Conservation (phyloP, 352 stramenopile species). For the Synura sp. region DNA sequence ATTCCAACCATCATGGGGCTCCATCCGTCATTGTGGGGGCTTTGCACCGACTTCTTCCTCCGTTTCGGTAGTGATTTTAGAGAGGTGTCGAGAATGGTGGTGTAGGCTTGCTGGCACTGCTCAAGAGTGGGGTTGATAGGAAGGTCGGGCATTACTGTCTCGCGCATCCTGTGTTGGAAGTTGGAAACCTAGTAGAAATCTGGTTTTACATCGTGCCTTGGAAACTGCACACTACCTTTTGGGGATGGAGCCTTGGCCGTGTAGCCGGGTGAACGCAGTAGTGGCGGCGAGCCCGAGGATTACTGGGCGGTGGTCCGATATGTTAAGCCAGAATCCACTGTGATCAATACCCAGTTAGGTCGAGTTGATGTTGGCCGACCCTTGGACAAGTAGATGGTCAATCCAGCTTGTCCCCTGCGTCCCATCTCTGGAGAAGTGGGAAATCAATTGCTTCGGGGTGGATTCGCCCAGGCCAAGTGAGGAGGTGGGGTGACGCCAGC, state of each 20-base stretch:
- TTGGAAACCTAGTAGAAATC: constrained; percentile 16
- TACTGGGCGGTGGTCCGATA: constrained; percentile 24
- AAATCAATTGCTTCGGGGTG: constrained; percentile 8
- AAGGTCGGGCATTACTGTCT: not conserved
- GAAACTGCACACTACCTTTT: constrained; percentile 18
- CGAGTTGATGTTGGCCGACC: constrained; percentile 8
- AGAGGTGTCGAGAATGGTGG: constrained; percentile 9
- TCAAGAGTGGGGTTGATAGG: constrained; percentile 21
- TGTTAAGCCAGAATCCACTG: constrained; percentile 14
- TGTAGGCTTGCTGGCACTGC: constrained; percentile 14
- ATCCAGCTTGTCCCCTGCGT: constrained; percentile 20
- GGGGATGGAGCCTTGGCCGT: constrained; percentile 2
- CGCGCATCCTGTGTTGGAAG: constrained; percentile 13
- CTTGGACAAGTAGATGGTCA: constrained; percentile 1
- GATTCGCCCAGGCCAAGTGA: constrained; percentile 4
- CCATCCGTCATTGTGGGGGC: constrained; percentile 21
- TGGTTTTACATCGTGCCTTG: not conserved
- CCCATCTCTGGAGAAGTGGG: constrained; percentile 27
- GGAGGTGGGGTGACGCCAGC: constrained; percentile 14
- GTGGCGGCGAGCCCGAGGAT: constrained; percentile 10
- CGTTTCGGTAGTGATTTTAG: constrained; percentile 16
- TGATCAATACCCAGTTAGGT: constrained; percentile 17
- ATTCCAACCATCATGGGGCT: constrained; percentile 2
- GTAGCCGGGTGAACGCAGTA: not conserved
- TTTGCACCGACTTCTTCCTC: constrained; percentile 26